A percentile compares a stretch with the other conserved stretches of the same genome.
Conservation (phyloP, 2,329 filamentous ascomycete genomes). For the Colletotrichum sp. region DNA sequence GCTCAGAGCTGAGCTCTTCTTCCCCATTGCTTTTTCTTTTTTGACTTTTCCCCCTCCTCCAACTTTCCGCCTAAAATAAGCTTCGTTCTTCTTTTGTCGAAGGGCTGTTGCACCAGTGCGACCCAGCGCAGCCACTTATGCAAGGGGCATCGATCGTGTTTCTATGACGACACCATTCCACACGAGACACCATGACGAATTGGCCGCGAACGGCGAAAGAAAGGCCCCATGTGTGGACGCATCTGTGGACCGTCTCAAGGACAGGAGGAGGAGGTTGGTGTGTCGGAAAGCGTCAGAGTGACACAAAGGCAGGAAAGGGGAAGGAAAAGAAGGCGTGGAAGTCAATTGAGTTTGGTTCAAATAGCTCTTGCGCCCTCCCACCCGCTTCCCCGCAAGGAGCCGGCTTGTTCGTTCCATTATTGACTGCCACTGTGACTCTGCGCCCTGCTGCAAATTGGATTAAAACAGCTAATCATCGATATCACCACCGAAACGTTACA, state of each 20-base stretch:
- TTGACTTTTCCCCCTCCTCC: neutral
- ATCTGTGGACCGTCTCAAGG: neutral
- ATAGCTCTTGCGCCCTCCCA: conserved; percentile 3
- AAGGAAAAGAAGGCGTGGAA: neutral
- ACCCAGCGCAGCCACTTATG: conserved; percentile 20
- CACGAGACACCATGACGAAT: conserved; percentile 20
- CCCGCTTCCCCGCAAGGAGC: neutral
- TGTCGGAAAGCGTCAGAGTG: neutral
- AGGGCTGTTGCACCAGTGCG: neutral
- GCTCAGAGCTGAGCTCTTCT: neutral
- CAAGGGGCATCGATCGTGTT: conserved; percentile 11
- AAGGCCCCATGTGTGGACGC: neutral
- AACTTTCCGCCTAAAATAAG: neutral
- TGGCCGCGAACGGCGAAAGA: neutral
- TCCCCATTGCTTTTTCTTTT: neutral
- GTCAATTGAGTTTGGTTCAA: conserved; percentile 16
- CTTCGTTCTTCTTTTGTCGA: neutral
- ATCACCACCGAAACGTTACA: neutral
- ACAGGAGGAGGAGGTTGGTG: neutral
- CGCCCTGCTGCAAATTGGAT: neutral
- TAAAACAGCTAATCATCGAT: neutral
- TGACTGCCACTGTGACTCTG: neutral
- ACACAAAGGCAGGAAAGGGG: neutral
- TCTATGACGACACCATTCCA: conserved; percentile 24
- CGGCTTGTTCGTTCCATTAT: neutral